These are phyloP conservation scores for Mucor plumbeus DNA, from an alignment of 371 early-diverging fungal genomes.

Conservation along the genomic window DNA sequence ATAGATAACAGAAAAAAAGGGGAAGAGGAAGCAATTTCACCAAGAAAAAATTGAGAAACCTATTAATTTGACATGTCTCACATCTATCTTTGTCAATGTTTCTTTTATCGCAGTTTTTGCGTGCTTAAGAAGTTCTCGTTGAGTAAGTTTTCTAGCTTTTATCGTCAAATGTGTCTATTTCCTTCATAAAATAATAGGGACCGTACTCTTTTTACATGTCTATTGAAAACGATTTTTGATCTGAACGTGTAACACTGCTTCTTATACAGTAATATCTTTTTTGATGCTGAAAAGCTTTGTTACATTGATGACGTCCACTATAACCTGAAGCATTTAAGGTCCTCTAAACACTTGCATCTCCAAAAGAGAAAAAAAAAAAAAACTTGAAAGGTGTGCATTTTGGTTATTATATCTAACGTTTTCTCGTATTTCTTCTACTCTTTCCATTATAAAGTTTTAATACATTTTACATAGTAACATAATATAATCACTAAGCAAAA, in stretches of 20 bases:
- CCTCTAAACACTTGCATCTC: neutral
- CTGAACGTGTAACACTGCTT: conserved; percentile 2
- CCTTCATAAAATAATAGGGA: too few species aligned
- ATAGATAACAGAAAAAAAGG: neutral
- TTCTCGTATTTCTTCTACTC: conserved; percentile 5
- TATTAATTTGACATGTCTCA: neutral
- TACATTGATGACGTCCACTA: conserved; percentile 2
- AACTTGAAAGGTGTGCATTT: neutral
- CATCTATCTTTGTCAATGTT: neutral
- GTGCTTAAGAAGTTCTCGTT: too few species aligned
- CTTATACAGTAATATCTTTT: neutral
- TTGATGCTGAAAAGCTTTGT: neutral
- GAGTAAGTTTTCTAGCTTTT: too few species aligned
- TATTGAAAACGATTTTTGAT: neutral
- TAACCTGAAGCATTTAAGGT: conserved; percentile 3
- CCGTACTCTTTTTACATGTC: too few species aligned
- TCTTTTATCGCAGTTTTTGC: too few species aligned
- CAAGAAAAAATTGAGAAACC: neutral
- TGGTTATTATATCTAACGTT: neutral
- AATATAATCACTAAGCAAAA: conserved; percentile 10
- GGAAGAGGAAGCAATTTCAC: too few species aligned
- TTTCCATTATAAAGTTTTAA: neutral
- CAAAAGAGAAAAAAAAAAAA: conserved; percentile 7
- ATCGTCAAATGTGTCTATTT: too few species aligned
- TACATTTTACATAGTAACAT: neutral